Evolutionary conservation across 306 rosid species (phyloP).

Genomic region (Comarum palustre): DNA sequence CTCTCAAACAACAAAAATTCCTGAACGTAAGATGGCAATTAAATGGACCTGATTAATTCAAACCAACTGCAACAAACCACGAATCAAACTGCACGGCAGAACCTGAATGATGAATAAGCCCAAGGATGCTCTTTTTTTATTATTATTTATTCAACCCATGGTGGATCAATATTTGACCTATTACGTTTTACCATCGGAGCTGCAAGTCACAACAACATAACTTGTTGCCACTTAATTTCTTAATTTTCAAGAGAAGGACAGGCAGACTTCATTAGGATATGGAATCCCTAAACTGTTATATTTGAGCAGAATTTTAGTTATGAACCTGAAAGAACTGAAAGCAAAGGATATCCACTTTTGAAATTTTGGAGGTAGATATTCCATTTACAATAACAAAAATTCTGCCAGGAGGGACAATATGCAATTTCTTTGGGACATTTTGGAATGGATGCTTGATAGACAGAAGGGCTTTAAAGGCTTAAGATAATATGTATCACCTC

Average conservation of each 20-base stretch:
- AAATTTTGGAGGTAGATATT: not conserved
- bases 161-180: not conserved
- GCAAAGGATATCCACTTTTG: not conserved
- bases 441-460: not conserved
- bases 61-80: too few relatives aligned
- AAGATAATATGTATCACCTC: constrained; percentile 2
- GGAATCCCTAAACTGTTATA: not conserved
- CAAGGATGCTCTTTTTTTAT: not conserved
- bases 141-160: not conserved
- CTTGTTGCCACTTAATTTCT: not conserved
- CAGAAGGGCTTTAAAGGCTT: constrained; percentile 10
- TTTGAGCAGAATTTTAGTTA: not conserved
- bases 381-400: not conserved
- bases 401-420: not conserved
- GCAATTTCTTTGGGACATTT: not conserved
- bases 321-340: not conserved
- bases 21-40: constrained; percentile 30
- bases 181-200: not conserved
- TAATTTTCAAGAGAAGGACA: not conserved
- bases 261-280: not conserved
- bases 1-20: constrained; percentile 74
- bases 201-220: not conserved
- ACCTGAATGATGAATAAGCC: not conserved
- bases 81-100: not conserved
- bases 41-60: constrained; percentile 19